Conservation (phyloP, 768 basidiomycete genomes). For the Pleurotus pulmonarius region DNA sequence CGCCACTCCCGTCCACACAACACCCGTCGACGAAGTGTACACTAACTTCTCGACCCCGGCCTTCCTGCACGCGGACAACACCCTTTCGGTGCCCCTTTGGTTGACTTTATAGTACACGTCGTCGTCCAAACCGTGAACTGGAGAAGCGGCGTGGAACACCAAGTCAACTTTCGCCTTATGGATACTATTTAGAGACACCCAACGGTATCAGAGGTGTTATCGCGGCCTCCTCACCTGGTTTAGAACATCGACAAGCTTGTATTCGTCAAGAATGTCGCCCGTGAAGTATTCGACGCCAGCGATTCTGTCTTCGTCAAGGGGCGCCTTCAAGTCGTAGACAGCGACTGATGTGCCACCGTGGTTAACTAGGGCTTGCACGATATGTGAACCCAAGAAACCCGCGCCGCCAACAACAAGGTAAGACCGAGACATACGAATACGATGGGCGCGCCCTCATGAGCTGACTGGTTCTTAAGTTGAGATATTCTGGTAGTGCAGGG, state of each 20-base stretch:
- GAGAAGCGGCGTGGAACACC: conserved; percentile 55
- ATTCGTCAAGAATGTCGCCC: conserved; percentile 45
- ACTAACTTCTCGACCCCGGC: conserved; percentile 43
- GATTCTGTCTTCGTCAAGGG: conserved; percentile 36
- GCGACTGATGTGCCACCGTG: conserved; percentile 36
- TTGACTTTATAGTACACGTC: conserved; percentile 47
- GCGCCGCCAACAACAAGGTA: conserved; percentile 54
- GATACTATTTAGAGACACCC: too few relatives aligned
- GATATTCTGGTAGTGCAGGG: too few relatives aligned
- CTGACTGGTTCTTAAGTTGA: too few relatives aligned
- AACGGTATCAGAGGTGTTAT: too few relatives aligned
- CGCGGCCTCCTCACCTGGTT: conserved; percentile 22
- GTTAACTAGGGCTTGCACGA: conserved; percentile 43
- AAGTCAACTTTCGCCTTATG: conserved; percentile 31
- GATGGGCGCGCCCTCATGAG: too few relatives aligned
- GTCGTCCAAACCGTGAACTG: conserved; percentile 32
- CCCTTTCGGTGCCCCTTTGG: conserved; percentile 42
- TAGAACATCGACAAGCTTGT: conserved; percentile 35
- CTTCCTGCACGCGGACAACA: conserved; percentile 38
- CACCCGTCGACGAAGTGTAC: conserved; percentile 49
- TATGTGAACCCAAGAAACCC: conserved; percentile 45
- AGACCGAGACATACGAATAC: not conserved
- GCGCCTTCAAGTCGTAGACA: conserved; percentile 49
- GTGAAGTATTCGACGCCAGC: conserved; percentile 34
- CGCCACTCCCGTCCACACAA: conserved; percentile 43